A percentile compares a stretch with the other conserved stretches of the same genome.
These are phyloP conservation scores for Salicornia ramosissima DNA, from an alignment of 148 eudicot genomes.

Conservation along the genomic window DNA sequence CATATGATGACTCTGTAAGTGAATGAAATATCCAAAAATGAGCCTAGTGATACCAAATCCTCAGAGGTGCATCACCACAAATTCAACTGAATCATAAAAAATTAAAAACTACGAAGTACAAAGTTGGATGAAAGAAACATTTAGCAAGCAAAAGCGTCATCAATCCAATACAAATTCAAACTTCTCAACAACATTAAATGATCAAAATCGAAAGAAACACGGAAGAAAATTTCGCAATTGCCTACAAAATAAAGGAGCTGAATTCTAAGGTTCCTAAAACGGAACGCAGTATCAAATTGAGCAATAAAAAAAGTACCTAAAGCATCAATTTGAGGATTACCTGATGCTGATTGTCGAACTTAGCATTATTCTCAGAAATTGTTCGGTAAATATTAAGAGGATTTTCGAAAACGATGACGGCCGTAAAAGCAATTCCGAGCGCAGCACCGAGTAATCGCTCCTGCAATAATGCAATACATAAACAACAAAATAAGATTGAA, in stretches of 20 bases:
- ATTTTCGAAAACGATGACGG: slow-evolving; percentile 46
- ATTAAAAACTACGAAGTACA: too few species aligned
- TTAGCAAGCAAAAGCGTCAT: not conserved
- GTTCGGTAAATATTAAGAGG: slow-evolving; percentile 44
- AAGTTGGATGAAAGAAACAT: not conserved
- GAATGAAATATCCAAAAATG: not conserved
- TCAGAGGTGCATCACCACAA: not conserved
- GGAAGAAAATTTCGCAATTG: not conserved
- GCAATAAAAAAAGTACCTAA: not conserved
- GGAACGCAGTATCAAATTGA: not conserved
- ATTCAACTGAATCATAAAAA: not conserved
- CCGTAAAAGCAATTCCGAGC: slow-evolving; percentile 42
- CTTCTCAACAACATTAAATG: not conserved
- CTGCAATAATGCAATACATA: too few species aligned
- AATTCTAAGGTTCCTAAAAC: slow-evolving; percentile 18
- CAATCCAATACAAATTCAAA: too few species aligned
- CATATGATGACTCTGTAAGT: not conserved
- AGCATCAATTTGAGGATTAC: slow-evolving; percentile 10
- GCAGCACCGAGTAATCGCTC: slow-evolving; percentile 73
- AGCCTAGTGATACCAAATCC: not conserved
- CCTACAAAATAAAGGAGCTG: not conserved
- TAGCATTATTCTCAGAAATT: slow-evolving; percentile 40
- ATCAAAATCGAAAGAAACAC: not conserved
- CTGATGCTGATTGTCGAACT: slow-evolving; percentile 35
- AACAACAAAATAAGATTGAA: not conserved